These are phyloP conservation scores for Setaria italica DNA, from an alignment of 202 grass and related monocot genomes.

Conservation along the genomic window DNA sequence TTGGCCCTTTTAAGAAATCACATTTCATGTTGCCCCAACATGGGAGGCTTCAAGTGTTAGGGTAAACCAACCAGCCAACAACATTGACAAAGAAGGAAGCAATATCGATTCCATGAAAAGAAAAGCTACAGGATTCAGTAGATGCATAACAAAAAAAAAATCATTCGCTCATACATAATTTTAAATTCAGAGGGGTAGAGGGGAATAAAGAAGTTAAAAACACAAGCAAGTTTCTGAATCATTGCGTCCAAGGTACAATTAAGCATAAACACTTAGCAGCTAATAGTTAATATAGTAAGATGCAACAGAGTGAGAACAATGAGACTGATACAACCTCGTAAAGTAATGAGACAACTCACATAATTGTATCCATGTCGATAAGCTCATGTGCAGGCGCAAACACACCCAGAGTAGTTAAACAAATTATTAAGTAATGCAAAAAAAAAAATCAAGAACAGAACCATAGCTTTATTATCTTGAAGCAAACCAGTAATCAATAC, in stretches of 20 bases:
- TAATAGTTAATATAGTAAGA: conserved; percentile 14
- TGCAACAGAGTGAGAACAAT: background rate
- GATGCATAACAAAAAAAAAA: conserved; percentile 15
- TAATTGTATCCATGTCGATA: background rate
- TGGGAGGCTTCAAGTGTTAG: background rate
- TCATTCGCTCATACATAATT: background rate
- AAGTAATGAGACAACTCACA: conserved; percentile 5
- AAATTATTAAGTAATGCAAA: conserved; percentile 16
- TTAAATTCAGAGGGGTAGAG: conserved; percentile 1
- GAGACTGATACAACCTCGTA: conserved; percentile 1
- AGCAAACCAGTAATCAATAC: conserved; percentile 29
- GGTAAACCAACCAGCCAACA: conserved; percentile 18
- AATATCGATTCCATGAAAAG: background rate
- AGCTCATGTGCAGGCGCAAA: background rate
- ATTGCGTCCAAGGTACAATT: background rate
- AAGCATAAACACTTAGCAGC: conserved; percentile 1
- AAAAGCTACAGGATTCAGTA: conserved; percentile 12
- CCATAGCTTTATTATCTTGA: conserved; percentile 22
- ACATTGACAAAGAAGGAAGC: conserved; percentile 22
- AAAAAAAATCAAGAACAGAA: conserved; percentile 19
- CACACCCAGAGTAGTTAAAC: background rate
- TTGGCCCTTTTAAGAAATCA: background rate
- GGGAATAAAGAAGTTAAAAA: background rate
- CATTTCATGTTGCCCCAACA: background rate
- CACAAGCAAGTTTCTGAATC: background rate